These are phyloP conservation scores for Reutealis trisperma DNA, from an alignment of 345 rosid species.

Conservation along the genomic window DNA sequence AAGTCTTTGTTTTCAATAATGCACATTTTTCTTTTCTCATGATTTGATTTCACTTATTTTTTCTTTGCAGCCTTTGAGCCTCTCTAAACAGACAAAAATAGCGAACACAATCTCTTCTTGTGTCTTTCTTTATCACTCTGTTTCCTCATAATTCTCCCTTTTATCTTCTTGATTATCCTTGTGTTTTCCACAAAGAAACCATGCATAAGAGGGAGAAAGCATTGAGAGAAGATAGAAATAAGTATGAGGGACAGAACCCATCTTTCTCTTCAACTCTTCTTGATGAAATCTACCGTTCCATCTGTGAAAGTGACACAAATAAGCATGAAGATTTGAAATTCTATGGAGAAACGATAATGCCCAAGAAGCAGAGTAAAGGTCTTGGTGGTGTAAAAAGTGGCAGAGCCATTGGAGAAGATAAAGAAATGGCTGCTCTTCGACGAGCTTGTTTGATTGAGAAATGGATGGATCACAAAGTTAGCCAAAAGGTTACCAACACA, in stretches of 20 bases:
- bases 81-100: conserved; percentile 12
- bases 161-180: not conserved
- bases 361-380: conserved; percentile 36
- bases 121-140: not conserved
- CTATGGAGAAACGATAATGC: conserved; percentile 40
- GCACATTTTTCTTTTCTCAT: not conserved
- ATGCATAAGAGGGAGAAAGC: conserved; percentile 50
- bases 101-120: conserved; percentile 5
- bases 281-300: conserved; percentile 88
- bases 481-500: conserved; percentile 10
- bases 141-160: too few relatives aligned
- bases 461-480: conserved; percentile 46
- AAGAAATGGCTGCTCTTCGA: conserved; percentile 26
- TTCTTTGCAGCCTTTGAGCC: conserved; percentile 31
- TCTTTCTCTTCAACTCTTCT: conserved; percentile 91
- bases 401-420: conserved; percentile 16
- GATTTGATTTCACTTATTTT: not conserved
- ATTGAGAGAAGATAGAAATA: conserved; percentile 29
- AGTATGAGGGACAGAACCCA: conserved; percentile 43
- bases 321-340: conserved; percentile 37
- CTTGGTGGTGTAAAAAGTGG: conserved; percentile 10
- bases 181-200: not conserved
- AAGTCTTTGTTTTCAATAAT: not conserved
- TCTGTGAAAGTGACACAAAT: conserved; percentile 46
- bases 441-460: conserved; percentile 45